Percentiles rank a stretch among this genome's conserved stretches.
Evolutionary conservation across 768 basidiomycete species (phyloP).

Genomic region (Termitomyces sp.): DNA sequence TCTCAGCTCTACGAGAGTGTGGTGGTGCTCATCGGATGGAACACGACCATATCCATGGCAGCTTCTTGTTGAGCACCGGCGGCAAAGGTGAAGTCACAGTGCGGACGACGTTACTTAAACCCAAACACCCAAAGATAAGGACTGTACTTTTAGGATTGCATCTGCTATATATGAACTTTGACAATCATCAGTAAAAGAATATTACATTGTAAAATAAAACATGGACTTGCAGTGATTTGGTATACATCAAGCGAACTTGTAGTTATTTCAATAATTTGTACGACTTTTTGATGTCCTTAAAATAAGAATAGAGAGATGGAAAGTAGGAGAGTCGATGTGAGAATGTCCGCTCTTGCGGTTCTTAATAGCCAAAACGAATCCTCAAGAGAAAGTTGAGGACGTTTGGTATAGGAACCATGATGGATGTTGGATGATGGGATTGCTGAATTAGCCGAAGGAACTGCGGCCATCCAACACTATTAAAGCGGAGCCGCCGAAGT

Average conservation of each 20-base stretch:
- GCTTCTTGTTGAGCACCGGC: conserved; percentile 2
- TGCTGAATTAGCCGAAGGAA: neutral
- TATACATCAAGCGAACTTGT: neutral
- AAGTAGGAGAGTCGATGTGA: neutral
- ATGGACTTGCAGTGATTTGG: neutral
- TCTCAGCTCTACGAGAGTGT: neutral
- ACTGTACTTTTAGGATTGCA: neutral
- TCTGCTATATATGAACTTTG: neutral
- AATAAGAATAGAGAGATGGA: neutral
- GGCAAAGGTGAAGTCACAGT: neutral
- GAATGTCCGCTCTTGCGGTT: neutral
- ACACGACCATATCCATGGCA: conserved; percentile 6
- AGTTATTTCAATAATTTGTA: neutral
- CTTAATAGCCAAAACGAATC: neutral
- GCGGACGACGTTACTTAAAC: neutral
- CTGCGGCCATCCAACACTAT: neutral
- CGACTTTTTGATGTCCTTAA: neutral
- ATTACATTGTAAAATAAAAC: neutral
- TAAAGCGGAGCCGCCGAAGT: conserved; percentile 1
- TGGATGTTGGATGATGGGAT: neutral
- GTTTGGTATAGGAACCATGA: neutral
- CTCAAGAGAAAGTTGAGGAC: neutral
- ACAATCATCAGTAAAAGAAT: neutral
- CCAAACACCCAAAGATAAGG: neutral
- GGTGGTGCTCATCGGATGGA: conserved; percentile 4